These are phyloP conservation scores for Eragrostis tef DNA, from an alignment of 202 grass and related monocot species.

Conservation along the genomic window DNA sequence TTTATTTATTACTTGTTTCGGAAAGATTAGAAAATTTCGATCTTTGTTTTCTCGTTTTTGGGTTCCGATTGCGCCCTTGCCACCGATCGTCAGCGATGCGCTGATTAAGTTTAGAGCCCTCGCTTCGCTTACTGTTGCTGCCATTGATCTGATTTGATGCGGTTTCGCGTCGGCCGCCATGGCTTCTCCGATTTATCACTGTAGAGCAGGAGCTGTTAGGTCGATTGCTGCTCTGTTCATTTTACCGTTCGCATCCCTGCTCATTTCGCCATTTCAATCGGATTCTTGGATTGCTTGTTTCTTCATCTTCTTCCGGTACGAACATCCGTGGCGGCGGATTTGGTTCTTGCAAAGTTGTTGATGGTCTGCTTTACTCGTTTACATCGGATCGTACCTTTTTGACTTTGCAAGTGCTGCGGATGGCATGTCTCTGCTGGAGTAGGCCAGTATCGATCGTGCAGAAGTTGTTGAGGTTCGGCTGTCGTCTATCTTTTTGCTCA, in stretches of 20 bases:
- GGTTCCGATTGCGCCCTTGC: background rate
- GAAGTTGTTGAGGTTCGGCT: conserved; percentile 46
- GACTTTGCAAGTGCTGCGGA: conserved; percentile 35
- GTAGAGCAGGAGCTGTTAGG: background rate
- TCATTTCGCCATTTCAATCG: background rate
- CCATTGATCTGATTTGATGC: conserved; percentile 29
- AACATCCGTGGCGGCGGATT: conserved; percentile 6
- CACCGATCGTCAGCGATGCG: background rate
- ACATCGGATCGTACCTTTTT: conserved; percentile 36
- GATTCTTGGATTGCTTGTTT: background rate
- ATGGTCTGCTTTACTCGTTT: background rate
- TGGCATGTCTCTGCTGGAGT: conserved; percentile 47
- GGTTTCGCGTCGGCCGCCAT: background rate
- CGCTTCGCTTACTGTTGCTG: background rate
- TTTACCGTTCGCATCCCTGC: background rate
- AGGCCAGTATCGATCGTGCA: conserved; percentile 33
- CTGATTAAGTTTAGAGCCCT: background rate
- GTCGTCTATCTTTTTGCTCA: conserved; percentile 31
- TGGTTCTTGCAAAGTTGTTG: background rate
- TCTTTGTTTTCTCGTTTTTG: background rate
- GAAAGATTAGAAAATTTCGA: background rate
- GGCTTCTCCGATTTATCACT: background rate
- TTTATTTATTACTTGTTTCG: background rate
- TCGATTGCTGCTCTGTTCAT: background rate
- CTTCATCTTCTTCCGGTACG: too few species aligned